These are phyloP conservation scores for Apiospora arundinis DNA, from an alignment of 2,329 filamentous ascomycete species.

Conservation along the genomic window DNA sequence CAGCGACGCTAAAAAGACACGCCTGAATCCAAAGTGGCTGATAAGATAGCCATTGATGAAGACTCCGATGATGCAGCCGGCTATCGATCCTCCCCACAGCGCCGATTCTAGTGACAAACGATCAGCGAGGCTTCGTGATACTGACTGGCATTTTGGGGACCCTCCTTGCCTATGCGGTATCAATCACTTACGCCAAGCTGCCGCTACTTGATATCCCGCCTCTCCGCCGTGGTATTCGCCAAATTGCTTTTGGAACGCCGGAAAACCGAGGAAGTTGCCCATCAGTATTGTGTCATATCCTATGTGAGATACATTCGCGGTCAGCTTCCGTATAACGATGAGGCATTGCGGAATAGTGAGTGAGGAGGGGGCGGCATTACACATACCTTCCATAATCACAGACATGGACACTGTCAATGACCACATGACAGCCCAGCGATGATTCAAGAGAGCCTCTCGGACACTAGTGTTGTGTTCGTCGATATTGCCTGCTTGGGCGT, in stretches of 20 bases:
- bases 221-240: constrained; percentile 31
- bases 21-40: constrained; percentile 42
- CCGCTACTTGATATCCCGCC: constrained; percentile 45
- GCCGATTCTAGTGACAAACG: constrained; percentile 27
- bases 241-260: constrained; percentile 37
- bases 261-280: constrained; percentile 41
- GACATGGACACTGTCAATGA: constrained; percentile 34
- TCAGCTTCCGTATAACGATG: not conserved
- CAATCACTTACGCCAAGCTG: constrained; percentile 49
- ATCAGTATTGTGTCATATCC: constrained; percentile 35
- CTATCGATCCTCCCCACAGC: constrained; percentile 32
- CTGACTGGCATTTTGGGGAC: not conserved
- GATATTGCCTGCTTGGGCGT: constrained; percentile 22
- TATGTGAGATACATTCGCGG: not conserved
- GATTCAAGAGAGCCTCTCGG: constrained; percentile 2
- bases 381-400: constrained; percentile 36
- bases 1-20: constrained; percentile 44
- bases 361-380: not conserved
- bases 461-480: constrained; percentile 22
- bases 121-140: not conserved
- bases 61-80: constrained; percentile 50
- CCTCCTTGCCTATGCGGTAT: too few relatives aligned
- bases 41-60: constrained; percentile 46
- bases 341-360: too few relatives aligned
- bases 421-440: constrained; percentile 26